Evolutionary conservation across 2,329 filamentous ascomycete species (phyloP).

Genomic region (Aspergillus costaricaensis): DNA sequence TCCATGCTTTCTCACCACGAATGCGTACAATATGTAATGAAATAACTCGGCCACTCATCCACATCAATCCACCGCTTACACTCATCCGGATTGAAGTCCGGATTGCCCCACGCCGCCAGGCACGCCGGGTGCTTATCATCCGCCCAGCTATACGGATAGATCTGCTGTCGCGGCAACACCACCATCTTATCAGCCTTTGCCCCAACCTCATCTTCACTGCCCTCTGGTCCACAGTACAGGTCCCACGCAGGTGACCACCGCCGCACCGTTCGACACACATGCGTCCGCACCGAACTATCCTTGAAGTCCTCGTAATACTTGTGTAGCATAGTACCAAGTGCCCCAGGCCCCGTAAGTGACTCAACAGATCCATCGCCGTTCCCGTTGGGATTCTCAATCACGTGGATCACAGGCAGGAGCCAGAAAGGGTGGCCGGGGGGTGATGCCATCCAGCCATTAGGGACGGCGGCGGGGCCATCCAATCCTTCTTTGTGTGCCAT

Average conservation of each 20-base stretch:
- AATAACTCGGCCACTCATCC: conserved; percentile 27
- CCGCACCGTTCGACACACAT: conserved; percentile 15
- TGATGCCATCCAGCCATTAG: conserved; percentile 27
- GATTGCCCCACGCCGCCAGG: conserved; percentile 18
- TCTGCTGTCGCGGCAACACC: conserved; percentile 19
- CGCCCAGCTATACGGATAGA: conserved; percentile 26
- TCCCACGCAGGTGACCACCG: conserved; percentile 13
- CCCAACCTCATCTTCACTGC: background rate
- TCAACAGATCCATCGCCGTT: conserved; percentile 24
- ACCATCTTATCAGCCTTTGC: conserved; percentile 10
- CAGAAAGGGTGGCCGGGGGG: conserved; percentile 25
- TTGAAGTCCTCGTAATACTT: conserved; percentile 14
- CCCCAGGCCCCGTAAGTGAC: conserved; percentile 20
- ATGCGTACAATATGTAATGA: conserved; percentile 28
- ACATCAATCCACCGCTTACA: conserved; percentile 23
- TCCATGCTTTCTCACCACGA: conserved; percentile 16
- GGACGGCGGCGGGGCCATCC: conserved; percentile 19
- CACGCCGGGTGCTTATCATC: conserved; percentile 20
- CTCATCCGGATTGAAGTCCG: conserved; percentile 20
- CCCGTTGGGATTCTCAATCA: conserved; percentile 21
- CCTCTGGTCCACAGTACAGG: conserved; percentile 17
- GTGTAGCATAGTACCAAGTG: conserved; percentile 17
- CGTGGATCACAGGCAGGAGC: conserved; percentile 20
- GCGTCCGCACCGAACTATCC: conserved; percentile 6
- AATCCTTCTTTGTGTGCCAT: conserved; percentile 21